Conservation (phyloP, 2,329 filamentous ascomycete genomes). For the Colletotrichum neosansevieriae region DNA sequence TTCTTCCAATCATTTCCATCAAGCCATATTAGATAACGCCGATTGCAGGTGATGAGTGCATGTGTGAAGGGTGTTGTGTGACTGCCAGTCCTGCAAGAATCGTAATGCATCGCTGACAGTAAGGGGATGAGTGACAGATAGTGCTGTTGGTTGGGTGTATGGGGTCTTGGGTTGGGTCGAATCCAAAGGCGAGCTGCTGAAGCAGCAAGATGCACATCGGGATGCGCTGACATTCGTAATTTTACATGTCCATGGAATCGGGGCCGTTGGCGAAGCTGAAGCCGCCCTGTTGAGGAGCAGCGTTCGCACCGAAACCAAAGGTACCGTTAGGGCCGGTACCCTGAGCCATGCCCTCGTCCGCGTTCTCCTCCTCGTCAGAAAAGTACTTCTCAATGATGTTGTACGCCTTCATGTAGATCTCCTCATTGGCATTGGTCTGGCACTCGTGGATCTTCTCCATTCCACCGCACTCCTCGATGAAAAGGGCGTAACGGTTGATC, state of each 20-base stretch:
- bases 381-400: constrained; percentile 99
- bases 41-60: constrained; percentile 39
- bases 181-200: constrained; percentile 7
- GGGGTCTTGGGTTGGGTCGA: constrained; percentile 17
- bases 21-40: constrained; percentile 52
- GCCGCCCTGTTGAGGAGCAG: constrained; percentile 73
- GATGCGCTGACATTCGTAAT: constrained; percentile 23
- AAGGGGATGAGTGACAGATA: constrained; percentile 29
- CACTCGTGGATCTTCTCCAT: constrained; percentile 99
- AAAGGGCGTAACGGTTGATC: constrained; percentile 97
- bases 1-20: constrained; percentile 50
- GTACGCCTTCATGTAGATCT: constrained; percentile 99
- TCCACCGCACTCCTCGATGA: constrained; percentile 97
- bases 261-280: constrained; percentile 91
- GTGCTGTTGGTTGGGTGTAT: constrained; percentile 27
- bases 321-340: constrained; percentile 76
- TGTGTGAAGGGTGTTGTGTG: constrained; percentile 41
- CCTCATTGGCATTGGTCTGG: constrained; percentile 99
- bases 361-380: constrained; percentile 96
- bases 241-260: constrained; percentile 76
- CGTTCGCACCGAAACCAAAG: constrained; percentile 82
- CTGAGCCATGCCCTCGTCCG: constrained; percentile 83
- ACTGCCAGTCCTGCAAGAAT: constrained; percentile 31
- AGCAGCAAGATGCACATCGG: constrained; percentile 22
- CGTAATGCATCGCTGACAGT: constrained; percentile 31